Base-by-base conservation (phyloP, 1,139 yeast species). In the Lizanozyma gosingica region DNA sequence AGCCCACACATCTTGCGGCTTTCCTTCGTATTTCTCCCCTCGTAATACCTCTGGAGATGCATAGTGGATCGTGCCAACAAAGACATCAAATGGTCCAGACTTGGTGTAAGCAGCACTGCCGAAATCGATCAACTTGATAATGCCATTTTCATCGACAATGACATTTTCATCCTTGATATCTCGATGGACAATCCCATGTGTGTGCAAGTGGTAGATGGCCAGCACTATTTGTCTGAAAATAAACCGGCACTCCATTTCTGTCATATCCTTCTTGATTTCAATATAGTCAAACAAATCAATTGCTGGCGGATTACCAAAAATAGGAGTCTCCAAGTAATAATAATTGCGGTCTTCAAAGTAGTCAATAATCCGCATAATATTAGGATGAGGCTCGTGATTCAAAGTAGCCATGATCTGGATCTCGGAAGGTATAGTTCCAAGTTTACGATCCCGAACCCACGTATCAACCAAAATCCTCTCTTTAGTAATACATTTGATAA, bases 1-100 rank as follows among this genome's bases (percentile, higher is more conserved):
- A 0, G 97, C 96, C 98, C 98, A 92, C 2, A 90, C 80, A 60
- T 92, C 98, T 59, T 92, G 98, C 0, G 95, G 92, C 56, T 78
- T 82, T 16, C 98, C 98, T 43, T 79, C 86, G 55, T 92, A 92
- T 27, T 88, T 83, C 44, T 80, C 81, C 6, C 97, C 98, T 40
- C 81, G 73, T 33, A 92, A 68, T 0, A 92, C 96, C 60, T 92
- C 98, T 0, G 98, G 97, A 0, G 97, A 94, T 0, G 97, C 97
- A 59, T 90, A 92, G 59, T 92, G 97, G 35, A 92, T 80, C 0
- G 98, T 92, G 2, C 98, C 98, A 2, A 92, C 97, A 63, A 92
- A 92, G 9, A 90, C 95, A 52, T 90, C 96, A 62, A 90, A 92
- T 2, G 97, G 97, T 0, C 97, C 97, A 60, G 82, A 90, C 47